Percentiles rank a stretch among this genome's conserved stretches.
These are phyloP conservation scores for Cutaneotrichosporon cutaneum DNA, from an alignment of 1,284 basidiomycete genomes.

Conservation along the genomic window DNA sequence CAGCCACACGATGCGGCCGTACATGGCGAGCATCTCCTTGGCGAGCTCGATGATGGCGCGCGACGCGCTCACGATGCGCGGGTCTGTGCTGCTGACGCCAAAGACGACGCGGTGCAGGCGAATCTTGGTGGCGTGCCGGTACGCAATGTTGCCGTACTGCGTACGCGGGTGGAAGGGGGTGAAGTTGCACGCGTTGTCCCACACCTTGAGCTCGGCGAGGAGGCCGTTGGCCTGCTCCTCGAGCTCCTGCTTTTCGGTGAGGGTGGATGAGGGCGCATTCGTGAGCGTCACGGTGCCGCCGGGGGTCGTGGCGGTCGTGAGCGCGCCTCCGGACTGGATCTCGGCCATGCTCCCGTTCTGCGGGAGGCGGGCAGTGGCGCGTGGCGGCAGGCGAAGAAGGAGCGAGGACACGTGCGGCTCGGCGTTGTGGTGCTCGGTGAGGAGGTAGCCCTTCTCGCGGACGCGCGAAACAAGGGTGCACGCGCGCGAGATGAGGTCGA, in stretches of 20 bases:
- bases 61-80: constrained; percentile 35
- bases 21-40: constrained; percentile 43
- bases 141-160: constrained; percentile 47
- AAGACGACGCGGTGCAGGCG: constrained; percentile 44
- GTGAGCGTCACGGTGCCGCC: constrained; percentile 10
- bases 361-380: constrained; percentile 25
- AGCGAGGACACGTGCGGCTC: constrained; percentile 22
- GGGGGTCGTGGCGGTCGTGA: background rate
- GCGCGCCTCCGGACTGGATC: constrained; percentile 1
- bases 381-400: constrained; percentile 21
- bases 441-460: constrained; percentile 21
- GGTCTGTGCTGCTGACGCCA: constrained; percentile 36
- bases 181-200: constrained; percentile 46
- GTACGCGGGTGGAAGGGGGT: constrained; percentile 44
- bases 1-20: constrained; percentile 45
- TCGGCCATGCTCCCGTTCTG: constrained; percentile 10
- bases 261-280: background rate
- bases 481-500: constrained; percentile 44
- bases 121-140: constrained; percentile 45
- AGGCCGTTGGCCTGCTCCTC: constrained; percentile 37
- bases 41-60: constrained; percentile 46
- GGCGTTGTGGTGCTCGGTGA: constrained; percentile 23
- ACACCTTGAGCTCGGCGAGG: constrained; percentile 42
- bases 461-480: constrained; percentile 37
- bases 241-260: constrained; percentile 27